Conservation (phyloP, 441 rosid genomes). For the Pelargonium fulgidum region DNA sequence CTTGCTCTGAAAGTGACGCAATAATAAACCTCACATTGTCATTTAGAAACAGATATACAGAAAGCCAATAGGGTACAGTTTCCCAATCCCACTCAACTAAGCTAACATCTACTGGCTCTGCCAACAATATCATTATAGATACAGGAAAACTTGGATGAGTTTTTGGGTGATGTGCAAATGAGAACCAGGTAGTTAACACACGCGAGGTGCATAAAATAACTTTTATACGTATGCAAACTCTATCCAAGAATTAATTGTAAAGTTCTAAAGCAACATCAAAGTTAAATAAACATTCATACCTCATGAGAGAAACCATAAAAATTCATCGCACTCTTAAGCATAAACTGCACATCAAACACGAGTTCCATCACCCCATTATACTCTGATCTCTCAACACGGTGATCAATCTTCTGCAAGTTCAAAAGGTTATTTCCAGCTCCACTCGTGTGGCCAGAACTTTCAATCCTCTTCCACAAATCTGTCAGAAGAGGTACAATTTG, state of each 20-base stretch:
- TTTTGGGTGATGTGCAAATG: too few species aligned
- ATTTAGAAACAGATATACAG: background rate
- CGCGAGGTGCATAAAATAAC: too few species aligned
- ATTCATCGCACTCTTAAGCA: conserved; percentile 88
- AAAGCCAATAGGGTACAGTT: too few species aligned
- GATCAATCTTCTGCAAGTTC: conserved; percentile 85
- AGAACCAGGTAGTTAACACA: too few species aligned
- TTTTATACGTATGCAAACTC: too few species aligned
- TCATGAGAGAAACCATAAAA: conserved; percentile 80
- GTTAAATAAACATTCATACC: conserved; percentile 38
- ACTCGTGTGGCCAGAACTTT: conserved; percentile 50
- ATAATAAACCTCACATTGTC: background rate
- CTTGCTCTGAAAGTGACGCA: background rate
- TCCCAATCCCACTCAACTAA: too few species aligned
- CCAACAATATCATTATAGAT: too few species aligned
- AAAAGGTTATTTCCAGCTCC: conserved; percentile 61
- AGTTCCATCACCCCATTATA: conserved; percentile 80
- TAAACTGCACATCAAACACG: conserved; percentile 76
- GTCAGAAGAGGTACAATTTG: conserved; percentile 90
- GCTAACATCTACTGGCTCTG: too few species aligned
- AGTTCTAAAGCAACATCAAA: background rate
- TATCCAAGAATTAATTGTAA: background rate
- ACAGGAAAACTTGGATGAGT: too few species aligned
- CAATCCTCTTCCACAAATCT: conserved; percentile 82
- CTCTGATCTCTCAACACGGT: conserved; percentile 74